phyloP scores from a whole-genome alignment of 306 rosid genomes.

The Cucumis cinereus region DNA sequence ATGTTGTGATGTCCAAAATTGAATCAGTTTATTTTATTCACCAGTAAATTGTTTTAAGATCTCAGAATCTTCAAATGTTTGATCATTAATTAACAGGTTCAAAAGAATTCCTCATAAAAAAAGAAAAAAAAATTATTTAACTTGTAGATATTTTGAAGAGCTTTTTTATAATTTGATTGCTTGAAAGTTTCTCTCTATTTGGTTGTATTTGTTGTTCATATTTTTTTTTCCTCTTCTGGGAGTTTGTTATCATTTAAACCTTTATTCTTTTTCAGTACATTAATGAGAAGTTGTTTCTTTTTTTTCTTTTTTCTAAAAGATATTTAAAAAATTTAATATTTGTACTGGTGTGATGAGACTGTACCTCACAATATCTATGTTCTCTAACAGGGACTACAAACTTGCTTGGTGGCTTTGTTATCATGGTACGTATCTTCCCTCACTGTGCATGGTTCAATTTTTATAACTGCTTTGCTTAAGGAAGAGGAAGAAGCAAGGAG shows the following conservation, averaged over 20 bases:
- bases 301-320: neutral
- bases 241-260: too few relatives aligned
- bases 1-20: neutral
- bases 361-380: constrained; percentile 19
- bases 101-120: neutral
- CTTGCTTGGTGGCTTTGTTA: constrained; percentile 82
- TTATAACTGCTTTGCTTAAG: neutral
- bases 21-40: neutral
- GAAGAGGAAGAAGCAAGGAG: neutral
- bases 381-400: constrained; percentile 82
- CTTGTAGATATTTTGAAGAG: neutral
- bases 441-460: neutral
- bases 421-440: constrained; percentile 48
- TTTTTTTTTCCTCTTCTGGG: too few relatives aligned
- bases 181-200: too few relatives aligned
- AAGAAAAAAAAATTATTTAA: neutral
- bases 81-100: neutral
- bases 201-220: too few relatives aligned
- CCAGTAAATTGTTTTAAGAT: neutral
- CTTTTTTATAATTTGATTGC: neutral
- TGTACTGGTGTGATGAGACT: neutral
- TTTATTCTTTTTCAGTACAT: too few relatives aligned
- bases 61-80: neutral
- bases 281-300: too few relatives aligned
- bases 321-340: neutral